Evolutionary conservation across 345 rosid genomes (phyloP).

Genomic region (Angophora floribunda): DNA sequence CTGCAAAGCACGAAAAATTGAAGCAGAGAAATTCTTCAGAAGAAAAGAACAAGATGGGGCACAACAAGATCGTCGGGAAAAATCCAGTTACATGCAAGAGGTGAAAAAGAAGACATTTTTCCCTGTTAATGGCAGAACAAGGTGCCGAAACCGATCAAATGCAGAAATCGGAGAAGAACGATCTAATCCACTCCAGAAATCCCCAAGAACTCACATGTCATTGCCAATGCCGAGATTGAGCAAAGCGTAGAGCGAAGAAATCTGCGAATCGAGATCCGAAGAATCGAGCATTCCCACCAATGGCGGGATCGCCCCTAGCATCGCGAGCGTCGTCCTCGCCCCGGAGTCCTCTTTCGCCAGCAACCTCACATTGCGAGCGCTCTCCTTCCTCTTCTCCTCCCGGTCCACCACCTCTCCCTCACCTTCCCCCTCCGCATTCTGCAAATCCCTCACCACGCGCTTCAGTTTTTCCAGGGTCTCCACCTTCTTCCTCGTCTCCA

Average conservation of each 20-base stretch:
- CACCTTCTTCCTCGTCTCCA: constrained; percentile 57
- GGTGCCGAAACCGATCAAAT: background rate
- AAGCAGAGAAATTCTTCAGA: background rate
- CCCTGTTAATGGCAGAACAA: background rate
- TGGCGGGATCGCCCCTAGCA: constrained; percentile 93
- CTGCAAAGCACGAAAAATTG: background rate
- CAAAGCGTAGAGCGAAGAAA: constrained; percentile 75
- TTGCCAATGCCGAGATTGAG: constrained; percentile 94
- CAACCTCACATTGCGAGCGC: constrained; percentile 56
- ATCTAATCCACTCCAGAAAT: background rate
- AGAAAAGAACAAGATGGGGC: background rate
- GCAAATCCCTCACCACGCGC: constrained; percentile 60
- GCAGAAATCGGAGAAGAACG: background rate
- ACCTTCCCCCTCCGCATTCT: background rate
- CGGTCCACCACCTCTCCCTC: background rate
- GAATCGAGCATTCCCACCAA: constrained; percentile 76
- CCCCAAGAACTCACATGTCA: constrained; percentile 46
- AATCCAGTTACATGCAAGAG: background rate
- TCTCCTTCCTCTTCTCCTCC: constrained; percentile 17
- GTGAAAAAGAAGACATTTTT: background rate
- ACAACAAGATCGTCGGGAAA: background rate
- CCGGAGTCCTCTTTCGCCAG: constrained; percentile 67
- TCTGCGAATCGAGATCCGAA: constrained; percentile 36
- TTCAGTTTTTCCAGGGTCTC: constrained; percentile 62
- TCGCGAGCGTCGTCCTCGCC: constrained; percentile 71